Percentiles rank a stretch among this genome's conserved stretches.
Evolutionary conservation across 2,329 filamentous ascomycete species (phyloP).

Genomic region (Neofusicoccum umdonicola): DNA sequence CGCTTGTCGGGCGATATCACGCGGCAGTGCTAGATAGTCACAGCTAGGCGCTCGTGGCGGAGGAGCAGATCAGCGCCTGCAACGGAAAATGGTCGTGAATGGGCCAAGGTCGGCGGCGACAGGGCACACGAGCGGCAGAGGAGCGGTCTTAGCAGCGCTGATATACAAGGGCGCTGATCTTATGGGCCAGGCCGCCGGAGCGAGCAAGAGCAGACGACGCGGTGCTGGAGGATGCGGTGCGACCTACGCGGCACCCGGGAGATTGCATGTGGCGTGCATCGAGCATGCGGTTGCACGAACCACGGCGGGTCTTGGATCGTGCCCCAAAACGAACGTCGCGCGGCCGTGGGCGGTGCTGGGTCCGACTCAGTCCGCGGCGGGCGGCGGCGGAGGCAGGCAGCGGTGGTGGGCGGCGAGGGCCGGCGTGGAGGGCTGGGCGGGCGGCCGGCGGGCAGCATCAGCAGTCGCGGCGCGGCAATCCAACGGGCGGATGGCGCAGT

Average conservation of each 20-base stretch:
- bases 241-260: not conserved
- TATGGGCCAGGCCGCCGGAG: not conserved
- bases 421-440: not conserved
- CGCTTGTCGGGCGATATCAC: not conserved
- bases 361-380: not conserved
- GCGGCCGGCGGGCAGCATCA: not conserved
- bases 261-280: slow-evolving; percentile 7
- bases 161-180: not conserved
- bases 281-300: not conserved
- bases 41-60: not conserved
- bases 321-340: not conserved
- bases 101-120: not conserved
- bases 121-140: not conserved
- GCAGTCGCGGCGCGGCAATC: not conserved
- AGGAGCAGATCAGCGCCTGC: not conserved
- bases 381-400: not conserved
- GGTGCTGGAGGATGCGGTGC: not conserved
- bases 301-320: not conserved
- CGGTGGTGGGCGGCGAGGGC: not conserved
- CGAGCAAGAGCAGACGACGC: not conserved
- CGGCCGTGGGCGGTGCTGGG: not conserved
- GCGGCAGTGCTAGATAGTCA: not conserved
- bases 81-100: not conserved
- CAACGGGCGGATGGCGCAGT: not conserved
- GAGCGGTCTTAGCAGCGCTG: not conserved